Base-by-base conservation (phyloP, 257 asterid species). In the Linderniella brevidens region DNA sequence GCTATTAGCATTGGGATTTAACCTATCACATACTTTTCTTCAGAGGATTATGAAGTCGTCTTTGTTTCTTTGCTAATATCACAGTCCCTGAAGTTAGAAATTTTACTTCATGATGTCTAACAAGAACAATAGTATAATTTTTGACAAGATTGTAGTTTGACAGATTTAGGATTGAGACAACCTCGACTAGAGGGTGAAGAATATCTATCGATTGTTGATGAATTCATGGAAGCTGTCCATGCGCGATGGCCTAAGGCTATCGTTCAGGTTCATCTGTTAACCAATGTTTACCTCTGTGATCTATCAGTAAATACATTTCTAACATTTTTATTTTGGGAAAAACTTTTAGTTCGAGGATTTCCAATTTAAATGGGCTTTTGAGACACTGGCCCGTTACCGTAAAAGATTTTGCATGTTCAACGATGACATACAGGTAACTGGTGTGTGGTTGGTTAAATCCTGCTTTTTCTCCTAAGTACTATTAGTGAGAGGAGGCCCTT, bases 191-290 rank as follows among this genome's bases (percentile, higher is more conserved):
- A 90, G 73, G 99, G 99, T 58, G 96, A 85, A 63, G 99, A 90
- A 57, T 90, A 85, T 64, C 58, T 90, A 52, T 61, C 85, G 6
- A 70, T 85, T 67, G 83, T 90, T 59, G 99, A 90, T 68, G 99
- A 90, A 76, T 77, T 90, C 70, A 80, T 90, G 93, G 96, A 90
- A 68, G 99, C 99, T 60, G 82, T 90, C 65, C 99, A 85, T 85
- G 78, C 96, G 40, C 99, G 99, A 59, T 90, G 99, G 99, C 99
- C 99, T 19, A 90, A 90, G 75, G 99, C 99, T 71, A 69, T 85
- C 72, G 96, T 90, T 72, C 99, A 90, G 96, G 99, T 90, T 53
- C 48, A 15, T 52, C 68, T 53, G 32, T 51, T 60, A 50, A 62
- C 37, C 36, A 10, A 32, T 49, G 40, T 43, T 57, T 41, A 52